phyloP scores from a whole-genome alignment of 345 rosid genomes.

The Firmiana major region DNA sequence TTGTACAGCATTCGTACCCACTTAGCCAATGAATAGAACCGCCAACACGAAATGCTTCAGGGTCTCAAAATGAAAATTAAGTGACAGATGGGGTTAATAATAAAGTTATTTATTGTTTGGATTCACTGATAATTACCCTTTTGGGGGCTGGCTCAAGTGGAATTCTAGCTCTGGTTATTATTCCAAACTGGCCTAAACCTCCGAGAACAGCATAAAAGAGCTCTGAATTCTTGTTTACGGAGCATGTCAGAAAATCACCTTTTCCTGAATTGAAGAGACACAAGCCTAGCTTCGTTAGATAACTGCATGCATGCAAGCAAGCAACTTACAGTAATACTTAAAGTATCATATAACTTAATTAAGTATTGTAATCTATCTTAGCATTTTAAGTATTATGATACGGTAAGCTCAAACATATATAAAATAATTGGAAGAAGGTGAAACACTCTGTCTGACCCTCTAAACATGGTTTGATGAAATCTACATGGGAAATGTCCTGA shows the following conservation, averaged over 20 bases:
- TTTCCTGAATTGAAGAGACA: conserved; percentile 43
- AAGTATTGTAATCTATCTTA: too few species aligned
- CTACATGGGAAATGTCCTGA: too few species aligned
- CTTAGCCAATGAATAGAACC: conserved; percentile 37
- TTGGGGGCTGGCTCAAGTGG: conserved; percentile 53
- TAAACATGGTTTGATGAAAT: background rate
- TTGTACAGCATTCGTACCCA: conserved; percentile 70
- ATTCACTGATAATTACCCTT: conserved; percentile 38
- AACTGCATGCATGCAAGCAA: conserved; percentile 21
- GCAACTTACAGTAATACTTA: background rate
- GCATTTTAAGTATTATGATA: too few species aligned
- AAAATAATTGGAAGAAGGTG: background rate
- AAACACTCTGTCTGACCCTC: background rate
- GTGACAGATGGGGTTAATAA: background rate
- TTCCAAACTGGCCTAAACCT: conserved; percentile 86
- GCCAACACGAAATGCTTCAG: background rate
- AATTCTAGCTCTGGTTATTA: conserved; percentile 74
- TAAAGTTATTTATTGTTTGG: background rate
- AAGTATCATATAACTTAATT: too few species aligned
- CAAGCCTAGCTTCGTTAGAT: background rate
- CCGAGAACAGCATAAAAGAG: conserved; percentile 70
- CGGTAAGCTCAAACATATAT: too few species aligned
- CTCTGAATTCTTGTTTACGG: conserved; percentile 44
- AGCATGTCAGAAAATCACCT: conserved; percentile 60
- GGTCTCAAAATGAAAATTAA: background rate